Evolutionary conservation across 805 yeast genomes (phyloP).

Genomic region (Limtongozyma cylindracea): DNA sequence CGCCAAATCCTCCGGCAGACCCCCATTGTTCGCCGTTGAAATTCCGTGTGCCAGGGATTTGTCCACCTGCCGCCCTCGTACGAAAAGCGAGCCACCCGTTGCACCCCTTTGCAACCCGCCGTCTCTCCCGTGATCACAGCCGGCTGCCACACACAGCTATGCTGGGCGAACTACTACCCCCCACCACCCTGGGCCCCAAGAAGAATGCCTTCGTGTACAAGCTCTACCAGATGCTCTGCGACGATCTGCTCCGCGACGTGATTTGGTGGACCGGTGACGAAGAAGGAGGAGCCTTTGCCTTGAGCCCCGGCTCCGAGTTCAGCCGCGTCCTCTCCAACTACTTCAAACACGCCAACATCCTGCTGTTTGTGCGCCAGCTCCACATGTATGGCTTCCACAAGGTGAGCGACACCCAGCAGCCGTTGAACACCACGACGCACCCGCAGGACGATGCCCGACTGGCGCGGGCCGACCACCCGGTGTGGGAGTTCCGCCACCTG

Average conservation of each 20-base stretch:
- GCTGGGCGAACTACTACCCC: too few relatives aligned
- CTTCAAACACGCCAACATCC: slow-evolving; percentile 86
- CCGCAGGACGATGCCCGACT: slow-evolving; percentile 1
- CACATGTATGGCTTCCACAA: slow-evolving; percentile 96
- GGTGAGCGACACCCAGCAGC: slow-evolving; percentile 18
- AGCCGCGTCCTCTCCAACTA: slow-evolving; percentile 37
- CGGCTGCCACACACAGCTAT: too few relatives aligned
- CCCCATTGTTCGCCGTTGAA: too few relatives aligned
- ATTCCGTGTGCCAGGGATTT: too few relatives aligned
- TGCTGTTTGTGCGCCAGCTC: slow-evolving; percentile 78
- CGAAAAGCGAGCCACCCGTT: too few relatives aligned
- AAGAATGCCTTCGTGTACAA: slow-evolving; percentile 34
- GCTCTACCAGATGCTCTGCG: slow-evolving; percentile 13
- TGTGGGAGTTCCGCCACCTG: slow-evolving; percentile 33
- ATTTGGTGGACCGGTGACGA: slow-evolving; percentile 19
- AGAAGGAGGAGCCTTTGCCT: slow-evolving; percentile 28
- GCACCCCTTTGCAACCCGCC: too few relatives aligned
- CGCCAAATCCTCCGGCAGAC: too few relatives aligned
- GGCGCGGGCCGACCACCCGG: slow-evolving; percentile 6
- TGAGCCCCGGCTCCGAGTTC: slow-evolving; percentile 40
- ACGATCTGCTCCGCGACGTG: slow-evolving; percentile 9
- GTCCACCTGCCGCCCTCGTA: too few relatives aligned
- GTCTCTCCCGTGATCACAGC: too few relatives aligned
- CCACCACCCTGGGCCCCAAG: too few relatives aligned
- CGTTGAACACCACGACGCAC: slow-evolving; percentile 1